Conservation (phyloP, 306 rosid species). For the Glycine latifolia region DNA sequence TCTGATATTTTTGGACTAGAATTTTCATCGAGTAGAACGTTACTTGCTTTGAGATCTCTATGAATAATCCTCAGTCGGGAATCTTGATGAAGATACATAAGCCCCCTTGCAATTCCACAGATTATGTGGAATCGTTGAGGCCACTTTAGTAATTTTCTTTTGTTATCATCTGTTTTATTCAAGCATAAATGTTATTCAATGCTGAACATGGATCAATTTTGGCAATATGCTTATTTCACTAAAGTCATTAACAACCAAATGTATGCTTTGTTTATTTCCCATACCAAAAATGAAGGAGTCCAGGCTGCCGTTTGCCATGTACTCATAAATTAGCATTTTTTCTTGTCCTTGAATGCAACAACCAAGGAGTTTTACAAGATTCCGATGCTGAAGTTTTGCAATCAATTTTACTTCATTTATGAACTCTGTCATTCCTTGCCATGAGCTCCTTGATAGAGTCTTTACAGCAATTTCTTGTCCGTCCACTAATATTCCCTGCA, state of each 20-base stretch:
- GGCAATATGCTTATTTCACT: too few species aligned
- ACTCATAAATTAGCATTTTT: background rate
- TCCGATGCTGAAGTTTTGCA: slow-evolving; percentile 32
- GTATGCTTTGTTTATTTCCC: background rate
- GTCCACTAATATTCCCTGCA: slow-evolving; percentile 40
- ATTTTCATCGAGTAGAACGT: too few species aligned
- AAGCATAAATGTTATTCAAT: too few species aligned
- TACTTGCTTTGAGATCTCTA: too few species aligned
- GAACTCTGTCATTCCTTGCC: slow-evolving; percentile 42
- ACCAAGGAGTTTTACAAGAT: slow-evolving; percentile 34
- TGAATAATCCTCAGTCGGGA: too few species aligned
- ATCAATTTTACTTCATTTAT: slow-evolving; percentile 31
- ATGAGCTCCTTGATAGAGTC: slow-evolving; percentile 42
- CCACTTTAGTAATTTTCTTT: too few species aligned
- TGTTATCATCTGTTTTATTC: too few species aligned
- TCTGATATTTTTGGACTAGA: too few species aligned
- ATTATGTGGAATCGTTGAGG: too few species aligned
- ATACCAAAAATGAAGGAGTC: background rate
- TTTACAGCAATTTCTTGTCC: slow-evolving; percentile 54
- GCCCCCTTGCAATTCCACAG: too few species aligned
- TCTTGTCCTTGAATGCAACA: slow-evolving; percentile 18
- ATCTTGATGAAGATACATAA: too few species aligned
- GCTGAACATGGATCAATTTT: too few species aligned
- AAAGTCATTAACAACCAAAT: background rate
- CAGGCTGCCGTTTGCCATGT: background rate